Conservation (phyloP, 257 asterid species). For the Fraxinus anomala region DNA sequence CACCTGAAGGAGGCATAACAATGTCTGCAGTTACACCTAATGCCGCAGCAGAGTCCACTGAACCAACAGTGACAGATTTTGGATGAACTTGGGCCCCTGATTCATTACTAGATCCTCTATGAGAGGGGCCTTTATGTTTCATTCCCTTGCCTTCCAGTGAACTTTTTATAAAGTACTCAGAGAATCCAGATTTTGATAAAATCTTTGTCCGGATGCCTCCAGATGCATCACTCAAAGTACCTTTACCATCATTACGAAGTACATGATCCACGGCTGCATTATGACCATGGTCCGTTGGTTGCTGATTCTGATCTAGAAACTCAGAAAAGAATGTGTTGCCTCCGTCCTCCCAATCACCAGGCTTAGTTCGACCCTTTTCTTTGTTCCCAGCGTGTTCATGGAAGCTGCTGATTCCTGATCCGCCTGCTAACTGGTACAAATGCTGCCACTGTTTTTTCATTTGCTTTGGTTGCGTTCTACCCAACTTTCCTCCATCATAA, state of each 20-base stretch:
- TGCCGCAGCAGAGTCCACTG: slow-evolving; percentile 39
- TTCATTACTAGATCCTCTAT: slow-evolving; percentile 43
- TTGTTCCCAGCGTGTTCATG: slow-evolving; percentile 51
- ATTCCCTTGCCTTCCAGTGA: slow-evolving; percentile 78
- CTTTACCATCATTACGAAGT: slow-evolving; percentile 41
- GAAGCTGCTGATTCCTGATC: slow-evolving; percentile 51
- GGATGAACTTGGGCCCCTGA: slow-evolving; percentile 34
- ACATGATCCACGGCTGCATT: slow-evolving; percentile 38
- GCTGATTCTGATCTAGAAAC: slow-evolving; percentile 38
- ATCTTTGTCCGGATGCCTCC: slow-evolving; percentile 82
- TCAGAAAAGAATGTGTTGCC: slow-evolving; percentile 51
- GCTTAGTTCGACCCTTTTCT: slow-evolving; percentile 52
- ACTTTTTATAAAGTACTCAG: slow-evolving; percentile 74
- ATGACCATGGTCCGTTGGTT: slow-evolving; percentile 26
- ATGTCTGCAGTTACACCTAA: slow-evolving; percentile 37
- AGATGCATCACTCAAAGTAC: slow-evolving; percentile 48
- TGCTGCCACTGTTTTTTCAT: slow-evolving; percentile 55
- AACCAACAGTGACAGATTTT: slow-evolving; percentile 37
- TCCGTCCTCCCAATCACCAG: slow-evolving; percentile 57
- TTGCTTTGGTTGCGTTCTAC: slow-evolving; percentile 47
- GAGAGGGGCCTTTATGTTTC: slow-evolving; percentile 50
- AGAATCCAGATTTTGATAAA: slow-evolving; percentile 73
- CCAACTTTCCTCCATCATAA: slow-evolving; percentile 65
- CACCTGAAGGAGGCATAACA: slow-evolving; percentile 39
- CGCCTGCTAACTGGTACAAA: slow-evolving; percentile 63